Conservation (phyloP, 129 eudicot species). For the Rutidosis leptorrhynchoides region DNA sequence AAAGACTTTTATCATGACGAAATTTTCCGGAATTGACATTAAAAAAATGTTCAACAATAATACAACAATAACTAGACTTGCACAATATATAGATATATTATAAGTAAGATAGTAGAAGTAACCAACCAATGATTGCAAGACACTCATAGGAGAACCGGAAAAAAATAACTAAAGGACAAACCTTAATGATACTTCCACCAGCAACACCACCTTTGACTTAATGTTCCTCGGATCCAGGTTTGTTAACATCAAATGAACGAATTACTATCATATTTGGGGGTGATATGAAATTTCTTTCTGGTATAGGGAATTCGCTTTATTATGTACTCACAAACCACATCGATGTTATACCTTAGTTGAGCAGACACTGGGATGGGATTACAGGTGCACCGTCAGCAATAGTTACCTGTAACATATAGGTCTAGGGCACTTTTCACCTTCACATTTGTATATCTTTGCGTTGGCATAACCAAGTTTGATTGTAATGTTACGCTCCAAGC, state of each 20-base stretch:
- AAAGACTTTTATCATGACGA: not conserved
- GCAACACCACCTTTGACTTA: slow-evolving; percentile 96
- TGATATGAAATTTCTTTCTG: slow-evolving; percentile 83
- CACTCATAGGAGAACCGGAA: too few species aligned
- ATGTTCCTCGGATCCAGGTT: slow-evolving; percentile 95
- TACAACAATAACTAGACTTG: too few species aligned
- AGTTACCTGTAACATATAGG: slow-evolving; percentile 98
- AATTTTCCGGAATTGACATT: not conserved
- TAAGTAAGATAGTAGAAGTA: too few species aligned
- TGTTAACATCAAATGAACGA: slow-evolving; percentile 93
- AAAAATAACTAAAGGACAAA: too few species aligned
- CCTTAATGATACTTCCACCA: slow-evolving; percentile 98
- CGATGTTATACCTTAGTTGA: slow-evolving; percentile 89
- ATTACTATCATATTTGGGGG: slow-evolving; percentile 99
- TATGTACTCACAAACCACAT: slow-evolving; percentile 87
- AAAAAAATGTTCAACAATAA: too few species aligned
- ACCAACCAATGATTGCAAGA: too few species aligned
- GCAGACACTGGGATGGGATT: slow-evolving; percentile 95
- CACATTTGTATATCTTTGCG: slow-evolving; percentile 94
- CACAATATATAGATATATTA: too few species aligned
- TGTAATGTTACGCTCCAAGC: slow-evolving; percentile 95
- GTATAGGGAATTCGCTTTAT: slow-evolving; percentile 91
- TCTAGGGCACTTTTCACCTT: slow-evolving; percentile 88
- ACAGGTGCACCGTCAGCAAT: slow-evolving; percentile 96
- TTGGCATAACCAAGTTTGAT: slow-evolving; percentile 99